Evolutionary conservation across 2,329 filamentous ascomycete species (phyloP).

Genomic region (Grosmannia penicillata): DNA sequence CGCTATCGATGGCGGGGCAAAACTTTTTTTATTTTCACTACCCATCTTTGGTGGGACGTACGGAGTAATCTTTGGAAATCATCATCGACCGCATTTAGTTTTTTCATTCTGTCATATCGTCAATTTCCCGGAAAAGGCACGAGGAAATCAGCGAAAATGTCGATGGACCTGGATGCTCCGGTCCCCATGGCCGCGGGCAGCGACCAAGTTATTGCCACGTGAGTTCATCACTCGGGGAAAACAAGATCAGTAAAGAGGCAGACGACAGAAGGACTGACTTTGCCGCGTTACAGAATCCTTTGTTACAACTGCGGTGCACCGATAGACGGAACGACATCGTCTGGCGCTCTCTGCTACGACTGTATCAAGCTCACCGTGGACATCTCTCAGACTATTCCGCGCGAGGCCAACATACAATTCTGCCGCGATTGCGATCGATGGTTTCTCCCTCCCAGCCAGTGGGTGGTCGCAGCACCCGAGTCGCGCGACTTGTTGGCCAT

Average conservation of each 20-base stretch:
- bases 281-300: slow-evolving; percentile 66
- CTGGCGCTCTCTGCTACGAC: slow-evolving; percentile 86
- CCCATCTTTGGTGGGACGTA: background rate
- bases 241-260: background rate
- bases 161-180: slow-evolving; percentile 19
- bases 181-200: slow-evolving; percentile 15
- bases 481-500: slow-evolving; percentile 85
- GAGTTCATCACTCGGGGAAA: slow-evolving; percentile 6
- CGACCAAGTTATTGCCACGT: slow-evolving; percentile 18
- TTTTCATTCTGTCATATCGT: background rate
- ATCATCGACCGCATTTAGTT: background rate
- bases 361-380: slow-evolving; percentile 92
- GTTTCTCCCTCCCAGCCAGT: slow-evolving; percentile 73
- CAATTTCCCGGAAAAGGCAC: background rate
- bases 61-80: background rate
- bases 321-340: slow-evolving; percentile 78
- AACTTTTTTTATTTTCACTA: slow-evolving; percentile 9
- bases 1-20: slow-evolving; percentile 7
- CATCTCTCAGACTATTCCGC: slow-evolving; percentile 79
- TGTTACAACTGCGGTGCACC: slow-evolving; percentile 96
- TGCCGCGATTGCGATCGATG: slow-evolving; percentile 92
- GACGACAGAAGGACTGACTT: no score
- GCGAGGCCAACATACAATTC: slow-evolving; percentile 79
- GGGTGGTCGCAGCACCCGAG: slow-evolving; percentile 74
- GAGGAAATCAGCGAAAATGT: slow-evolving; percentile 3